Base-by-base conservation (phyloP, 306 rosid species). In the Quercus mongolica region DNA sequence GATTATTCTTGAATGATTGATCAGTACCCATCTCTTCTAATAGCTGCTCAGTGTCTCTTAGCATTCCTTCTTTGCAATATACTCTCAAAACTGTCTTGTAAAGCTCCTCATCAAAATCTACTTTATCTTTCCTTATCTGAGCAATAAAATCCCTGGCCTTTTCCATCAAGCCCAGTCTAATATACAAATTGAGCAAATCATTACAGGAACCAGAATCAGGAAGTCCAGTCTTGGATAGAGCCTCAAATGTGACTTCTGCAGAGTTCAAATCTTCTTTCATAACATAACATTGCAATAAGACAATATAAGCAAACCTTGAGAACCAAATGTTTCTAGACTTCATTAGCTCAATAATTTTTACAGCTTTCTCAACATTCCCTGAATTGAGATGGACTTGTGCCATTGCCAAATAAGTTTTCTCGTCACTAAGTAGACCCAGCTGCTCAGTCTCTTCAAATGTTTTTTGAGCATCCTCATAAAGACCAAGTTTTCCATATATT, bases 331-430 rank as follows among this genome's bases (percentile, higher is more conserved):
- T 84, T 80, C 86, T 88, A 75, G 92, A 88, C 88, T 90, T 91
- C 97, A 95, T 91, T 76, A 87, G 84, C 56, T 91, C 90, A 51
- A 95, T 84, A 73, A 86, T 83, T 71, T 92, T 87, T 38, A 89
- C 80, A 41, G 95, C 97, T 79, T 88, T 89, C 55, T 85, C 92
- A 10, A 76, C 88, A 73, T 91, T 85, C 84, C 97, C 92, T 56
- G 97, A 83, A 75, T 65, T 82, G 77, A 95, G 95, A 84, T 88
- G 92, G 72, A 95, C 99, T 87, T 92, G 99, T 56, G 99, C 89
- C 97, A 95, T 95, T 70, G 99, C 90, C 81, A 95, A 89, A 77
- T 88, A 90, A 5, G 97, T 95, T 84, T 95, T 95, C 77, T 92
- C 95, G 83, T 86, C 88, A 69, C 89, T 91, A 65, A 95, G 97